These are phyloP conservation scores for Fomitopsis pinicola DNA, from an alignment of 1,284 basidiomycete genomes.

Conservation along the genomic window DNA sequence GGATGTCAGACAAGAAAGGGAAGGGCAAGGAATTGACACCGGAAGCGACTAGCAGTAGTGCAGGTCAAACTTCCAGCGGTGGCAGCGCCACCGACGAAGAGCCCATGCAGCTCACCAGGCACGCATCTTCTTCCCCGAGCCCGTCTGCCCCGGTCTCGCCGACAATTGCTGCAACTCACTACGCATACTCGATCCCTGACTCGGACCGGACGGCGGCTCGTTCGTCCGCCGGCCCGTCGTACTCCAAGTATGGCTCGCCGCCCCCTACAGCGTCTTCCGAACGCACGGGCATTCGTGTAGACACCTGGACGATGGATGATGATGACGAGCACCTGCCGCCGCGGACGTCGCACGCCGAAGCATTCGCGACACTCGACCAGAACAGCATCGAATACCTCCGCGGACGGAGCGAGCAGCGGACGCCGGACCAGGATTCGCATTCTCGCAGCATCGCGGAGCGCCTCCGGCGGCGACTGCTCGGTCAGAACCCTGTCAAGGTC, in stretches of 20 bases:
- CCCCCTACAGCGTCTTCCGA: not conserved
- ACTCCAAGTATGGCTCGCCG: slow-evolving; percentile 6
- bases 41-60: slow-evolving; percentile 6
- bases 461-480: slow-evolving; percentile 21
- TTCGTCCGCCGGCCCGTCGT: slow-evolving; percentile 12
- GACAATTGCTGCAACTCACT: slow-evolving; percentile 12
- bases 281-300: slow-evolving; percentile 7
- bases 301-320: slow-evolving; percentile 33
- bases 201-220: slow-evolving; percentile 10
- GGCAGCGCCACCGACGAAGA: slow-evolving; percentile 19
- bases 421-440: slow-evolving; percentile 22
- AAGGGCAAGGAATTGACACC: slow-evolving; percentile 11
- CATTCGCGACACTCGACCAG: slow-evolving; percentile 66
- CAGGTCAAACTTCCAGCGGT: slow-evolving; percentile 23
- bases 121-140: slow-evolving; percentile 9
- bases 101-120: slow-evolving; percentile 22
- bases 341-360: slow-evolving; percentile 70
- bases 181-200: slow-evolving; percentile 11
- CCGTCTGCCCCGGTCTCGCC: slow-evolving; percentile 12
- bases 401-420: slow-evolving; percentile 22
- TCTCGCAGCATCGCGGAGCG: slow-evolving; percentile 15
- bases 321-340: slow-evolving; percentile 33
- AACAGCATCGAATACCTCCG: slow-evolving; percentile 50
- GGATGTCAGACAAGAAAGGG: slow-evolving; percentile 9
- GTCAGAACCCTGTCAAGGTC: slow-evolving; percentile 15